Evolutionary conservation across 2,329 filamentous ascomycete genomes (phyloP).

Genomic region (Fusarium phyllophilum): DNA sequence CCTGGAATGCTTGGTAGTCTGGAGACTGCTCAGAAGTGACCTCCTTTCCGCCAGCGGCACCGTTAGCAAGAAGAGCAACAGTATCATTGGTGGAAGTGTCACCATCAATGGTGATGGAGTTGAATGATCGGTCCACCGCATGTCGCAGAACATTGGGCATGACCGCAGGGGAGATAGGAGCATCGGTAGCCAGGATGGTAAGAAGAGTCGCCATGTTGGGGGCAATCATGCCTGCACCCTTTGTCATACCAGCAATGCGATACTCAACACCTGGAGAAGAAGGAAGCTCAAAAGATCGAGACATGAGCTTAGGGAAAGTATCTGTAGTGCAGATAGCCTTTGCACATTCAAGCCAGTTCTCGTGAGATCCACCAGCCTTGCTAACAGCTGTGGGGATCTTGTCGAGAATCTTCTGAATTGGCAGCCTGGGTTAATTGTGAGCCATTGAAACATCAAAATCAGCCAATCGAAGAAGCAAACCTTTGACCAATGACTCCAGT

Average conservation of each 20-base stretch:
- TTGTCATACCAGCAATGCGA: constrained; percentile 92
- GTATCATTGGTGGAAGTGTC: constrained; percentile 99
- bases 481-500: constrained; percentile 97
- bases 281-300: constrained; percentile 83
- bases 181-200: constrained; percentile 91
- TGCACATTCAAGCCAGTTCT: constrained; percentile 87
- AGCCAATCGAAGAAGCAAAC: constrained; percentile 52
- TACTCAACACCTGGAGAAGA: constrained; percentile 81
- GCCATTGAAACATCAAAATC: constrained; percentile 3
- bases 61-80: constrained; percentile 93
- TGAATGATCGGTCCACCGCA: constrained; percentile 88
- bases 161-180: constrained; percentile 74
- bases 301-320: constrained; percentile 96
- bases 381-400: constrained; percentile 81
- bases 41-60: constrained; percentile 80
- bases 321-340: constrained; percentile 97
- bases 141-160: constrained; percentile 76
- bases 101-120: constrained; percentile 95
- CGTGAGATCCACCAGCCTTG: constrained; percentile 78
- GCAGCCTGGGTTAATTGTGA: constrained; percentile 65
- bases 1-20: constrained; percentile 77
- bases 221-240: constrained; percentile 99
- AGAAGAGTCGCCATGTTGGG: constrained; percentile 98
- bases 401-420: constrained; percentile 87
- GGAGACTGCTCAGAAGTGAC: constrained; percentile 63